Evolutionary conservation across 2,329 filamentous ascomycete genomes (phyloP).

Genomic region (Mycogone perniciosa): DNA sequence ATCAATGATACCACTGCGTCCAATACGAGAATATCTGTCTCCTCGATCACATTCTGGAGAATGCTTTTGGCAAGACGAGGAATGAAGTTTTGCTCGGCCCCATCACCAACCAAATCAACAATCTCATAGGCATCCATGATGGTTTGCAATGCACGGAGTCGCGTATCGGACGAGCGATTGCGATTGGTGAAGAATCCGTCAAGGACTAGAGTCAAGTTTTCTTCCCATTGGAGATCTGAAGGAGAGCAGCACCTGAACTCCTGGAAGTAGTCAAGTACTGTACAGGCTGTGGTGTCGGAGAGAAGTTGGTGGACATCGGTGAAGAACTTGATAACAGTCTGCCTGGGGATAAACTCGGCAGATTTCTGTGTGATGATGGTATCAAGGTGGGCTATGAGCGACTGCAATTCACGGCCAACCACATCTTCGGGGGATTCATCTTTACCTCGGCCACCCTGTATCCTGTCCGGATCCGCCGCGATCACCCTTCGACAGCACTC

Average conservation of each 20-base stretch:
- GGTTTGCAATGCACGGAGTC: slow-evolving; percentile 55
- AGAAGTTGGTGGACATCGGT: slow-evolving; percentile 54
- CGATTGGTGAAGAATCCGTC: slow-evolving; percentile 58
- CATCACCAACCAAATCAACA: slow-evolving; percentile 51
- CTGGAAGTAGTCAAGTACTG: slow-evolving; percentile 61
- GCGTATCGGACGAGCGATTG: slow-evolving; percentile 53
- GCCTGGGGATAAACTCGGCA: slow-evolving; percentile 54
- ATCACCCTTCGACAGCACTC: slow-evolving; percentile 41
- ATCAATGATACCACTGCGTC: slow-evolving; percentile 59
- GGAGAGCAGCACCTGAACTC: slow-evolving; percentile 67
- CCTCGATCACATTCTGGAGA: slow-evolving; percentile 53
- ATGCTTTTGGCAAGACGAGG: slow-evolving; percentile 55
- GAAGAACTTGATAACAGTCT: slow-evolving; percentile 62
- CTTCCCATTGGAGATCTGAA: slow-evolving; percentile 62
- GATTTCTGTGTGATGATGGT: slow-evolving; percentile 37
- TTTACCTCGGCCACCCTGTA: slow-evolving; percentile 16
- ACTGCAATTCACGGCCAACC: slow-evolving; percentile 37
- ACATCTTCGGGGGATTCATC: slow-evolving; percentile 30
- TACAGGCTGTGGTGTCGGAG: slow-evolving; percentile 56
- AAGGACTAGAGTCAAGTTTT: slow-evolving; percentile 55
- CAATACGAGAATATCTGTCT: slow-evolving; percentile 59
- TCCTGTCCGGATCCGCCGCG: slow-evolving; percentile 20
- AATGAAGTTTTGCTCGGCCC: slow-evolving; percentile 52
- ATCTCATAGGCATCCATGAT: slow-evolving; percentile 55
- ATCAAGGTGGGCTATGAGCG: slow-evolving; percentile 45